Percentiles rank a stretch among this genome's conserved stretches.
These are phyloP conservation scores for Oemleria cerasiformis DNA, from an alignment of 306 rosid species.

Conservation along the genomic window DNA sequence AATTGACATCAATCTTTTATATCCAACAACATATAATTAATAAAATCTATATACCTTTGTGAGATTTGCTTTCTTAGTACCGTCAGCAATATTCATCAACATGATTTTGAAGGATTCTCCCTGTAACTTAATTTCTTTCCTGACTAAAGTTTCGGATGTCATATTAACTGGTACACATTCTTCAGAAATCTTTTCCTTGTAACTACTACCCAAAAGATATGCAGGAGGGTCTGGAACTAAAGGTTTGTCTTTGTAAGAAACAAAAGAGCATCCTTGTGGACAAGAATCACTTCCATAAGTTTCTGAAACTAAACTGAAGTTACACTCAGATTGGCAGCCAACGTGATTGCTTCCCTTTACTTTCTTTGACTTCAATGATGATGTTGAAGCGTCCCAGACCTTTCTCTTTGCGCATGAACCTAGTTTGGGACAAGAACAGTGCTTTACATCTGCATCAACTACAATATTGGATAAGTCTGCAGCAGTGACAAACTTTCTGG, in stretches of 20 bases:
- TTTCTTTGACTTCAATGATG: conserved; percentile 87
- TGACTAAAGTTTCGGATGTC: conserved; percentile 32
- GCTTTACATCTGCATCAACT: conserved; percentile 29
- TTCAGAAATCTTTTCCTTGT: conserved; percentile 24
- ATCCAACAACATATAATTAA: neutral
- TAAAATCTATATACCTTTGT: conserved; percentile 50
- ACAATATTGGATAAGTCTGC: conserved; percentile 31
- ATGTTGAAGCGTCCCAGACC: conserved; percentile 78
- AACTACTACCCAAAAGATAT: conserved; percentile 27
- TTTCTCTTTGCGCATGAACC: conserved; percentile 52
- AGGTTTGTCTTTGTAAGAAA: conserved; percentile 21
- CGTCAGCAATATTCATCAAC: conserved; percentile 91
- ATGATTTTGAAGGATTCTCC: conserved; percentile 54
- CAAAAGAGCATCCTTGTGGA: conserved; percentile 37
- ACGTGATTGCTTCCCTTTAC: conserved; percentile 69
- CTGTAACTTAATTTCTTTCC: conserved; percentile 36
- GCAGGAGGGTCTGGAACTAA: conserved; percentile 30
- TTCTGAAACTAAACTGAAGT: conserved; percentile 36
- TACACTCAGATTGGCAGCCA: conserved; percentile 43
- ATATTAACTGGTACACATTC: conserved; percentile 28
- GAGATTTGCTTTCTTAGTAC: conserved; percentile 58
- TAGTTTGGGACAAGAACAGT: conserved; percentile 46
- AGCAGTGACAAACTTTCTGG: conserved; percentile 23
- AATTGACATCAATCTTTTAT: neutral
- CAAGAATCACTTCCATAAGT: conserved; percentile 36